These are phyloP conservation scores for Coniella lustricola DNA, from an alignment of 2,329 filamentous ascomycete genomes.

Conservation along the genomic window DNA sequence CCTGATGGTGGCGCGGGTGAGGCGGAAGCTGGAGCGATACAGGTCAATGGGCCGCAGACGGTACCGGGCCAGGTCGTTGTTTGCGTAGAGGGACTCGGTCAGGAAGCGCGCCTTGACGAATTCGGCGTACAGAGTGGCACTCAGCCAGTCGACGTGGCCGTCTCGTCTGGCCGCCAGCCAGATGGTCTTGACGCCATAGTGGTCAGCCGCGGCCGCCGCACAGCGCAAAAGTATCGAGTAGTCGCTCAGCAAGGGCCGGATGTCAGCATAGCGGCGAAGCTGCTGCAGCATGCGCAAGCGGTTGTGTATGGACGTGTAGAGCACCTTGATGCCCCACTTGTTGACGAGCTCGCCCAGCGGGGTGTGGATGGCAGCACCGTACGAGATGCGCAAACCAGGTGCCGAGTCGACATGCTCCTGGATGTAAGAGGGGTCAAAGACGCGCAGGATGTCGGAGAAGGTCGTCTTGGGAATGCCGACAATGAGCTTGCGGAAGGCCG, in stretches of 20 bases:
- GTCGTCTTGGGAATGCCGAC: slow-evolving; percentile 41
- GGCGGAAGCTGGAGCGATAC: slow-evolving; percentile 19
- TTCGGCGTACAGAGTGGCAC: slow-evolving; percentile 33
- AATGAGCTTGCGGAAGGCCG: slow-evolving; percentile 25
- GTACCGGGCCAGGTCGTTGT: slow-evolving; percentile 35
- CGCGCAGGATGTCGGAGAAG: slow-evolving; percentile 57
- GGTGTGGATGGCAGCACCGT: slow-evolving; percentile 34
- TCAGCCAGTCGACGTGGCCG: slow-evolving; percentile 18
- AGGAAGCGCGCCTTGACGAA: slow-evolving; percentile 42
- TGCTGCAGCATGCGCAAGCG: slow-evolving; percentile 9
- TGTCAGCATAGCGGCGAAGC: slow-evolving; percentile 25
- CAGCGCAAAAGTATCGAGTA: slow-evolving; percentile 39
- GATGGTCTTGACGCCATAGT: slow-evolving; percentile 26
- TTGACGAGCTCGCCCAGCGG: slow-evolving; percentile 32
- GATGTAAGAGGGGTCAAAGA: slow-evolving; percentile 51
- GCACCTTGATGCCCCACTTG: slow-evolving; percentile 36
- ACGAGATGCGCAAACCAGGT: slow-evolving; percentile 31
- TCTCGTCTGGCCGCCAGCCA: slow-evolving; percentile 16
- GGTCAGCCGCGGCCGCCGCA: slow-evolving; percentile 38
- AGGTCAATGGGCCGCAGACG: slow-evolving; percentile 34
- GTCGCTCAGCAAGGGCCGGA: slow-evolving; percentile 31
- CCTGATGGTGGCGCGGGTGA: slow-evolving; percentile 12
- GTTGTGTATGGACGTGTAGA: slow-evolving; percentile 26
- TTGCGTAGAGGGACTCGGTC: slow-evolving; percentile 38
- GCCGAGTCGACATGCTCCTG: slow-evolving; percentile 42